A percentile compares a stretch with the other conserved stretches of the same genome.
Evolutionary conservation across 106 monocot genomes (phyloP).

Genomic region (Cymbidium sinense): DNA sequence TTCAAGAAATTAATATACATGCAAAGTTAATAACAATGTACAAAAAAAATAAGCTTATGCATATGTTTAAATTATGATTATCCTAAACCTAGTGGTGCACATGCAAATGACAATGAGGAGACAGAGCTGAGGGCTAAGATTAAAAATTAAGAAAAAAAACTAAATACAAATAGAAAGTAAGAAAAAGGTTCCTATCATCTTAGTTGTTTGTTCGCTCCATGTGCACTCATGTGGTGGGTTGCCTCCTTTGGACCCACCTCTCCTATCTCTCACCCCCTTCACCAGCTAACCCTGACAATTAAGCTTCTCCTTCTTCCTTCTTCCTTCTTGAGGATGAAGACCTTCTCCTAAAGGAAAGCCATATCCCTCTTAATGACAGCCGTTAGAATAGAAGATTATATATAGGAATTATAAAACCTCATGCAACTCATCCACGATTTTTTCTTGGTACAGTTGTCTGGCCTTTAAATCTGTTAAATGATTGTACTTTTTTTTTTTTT

Average conservation of each 20-base stretch:
- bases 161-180: not conserved
- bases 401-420: not conserved
- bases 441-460: too few species aligned
- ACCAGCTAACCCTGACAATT: not conserved
- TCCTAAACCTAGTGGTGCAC: slow-evolving; percentile 8
- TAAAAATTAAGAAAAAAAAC: not conserved
- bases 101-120: slow-evolving; percentile 6
- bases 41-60: not conserved
- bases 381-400: not conserved
- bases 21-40: not conserved
- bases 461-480: not conserved
- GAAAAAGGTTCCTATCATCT: slow-evolving; percentile 16
- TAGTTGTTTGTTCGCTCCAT: slow-evolving; percentile 29
- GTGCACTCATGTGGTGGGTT: slow-evolving; percentile 60
- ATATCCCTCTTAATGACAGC: not conserved
- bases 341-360: not conserved
- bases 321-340: not conserved
- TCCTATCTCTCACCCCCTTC: slow-evolving; percentile 9
- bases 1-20: not conserved
- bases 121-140: not conserved
- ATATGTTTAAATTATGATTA: slow-evolving; percentile 4
- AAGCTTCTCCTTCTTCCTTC: slow-evolving; percentile 8
- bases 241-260: slow-evolving; percentile 27
- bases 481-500: not conserved
- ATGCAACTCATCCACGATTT: too few species aligned